phyloP scores from a whole-genome alignment of 371 early-diverging fungal genomes.

The Capillidium heterosporum region DNA sequence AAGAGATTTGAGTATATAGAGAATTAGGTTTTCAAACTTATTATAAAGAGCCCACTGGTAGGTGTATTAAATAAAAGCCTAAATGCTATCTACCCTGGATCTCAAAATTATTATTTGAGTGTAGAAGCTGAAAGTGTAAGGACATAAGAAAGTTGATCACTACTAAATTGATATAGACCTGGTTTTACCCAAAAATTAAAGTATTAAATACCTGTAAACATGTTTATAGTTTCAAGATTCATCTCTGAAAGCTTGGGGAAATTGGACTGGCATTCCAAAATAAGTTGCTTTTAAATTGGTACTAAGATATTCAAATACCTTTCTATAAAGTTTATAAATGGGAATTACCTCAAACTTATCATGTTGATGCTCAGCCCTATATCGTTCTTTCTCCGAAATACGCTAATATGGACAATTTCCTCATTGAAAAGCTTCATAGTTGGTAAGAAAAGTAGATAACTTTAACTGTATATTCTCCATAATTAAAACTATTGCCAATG shows the following conservation, averaged over 20 bases:
- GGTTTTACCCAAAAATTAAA: constrained; percentile 20
- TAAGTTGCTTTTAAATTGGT: constrained; percentile 53
- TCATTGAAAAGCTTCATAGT: constrained; percentile 71
- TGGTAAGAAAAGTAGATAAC: constrained; percentile 64
- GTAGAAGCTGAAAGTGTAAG: constrained; percentile 49
- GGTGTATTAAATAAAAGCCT: constrained; percentile 11
- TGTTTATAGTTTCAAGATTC: constrained; percentile 39
- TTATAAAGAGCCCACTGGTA: constrained; percentile 19
- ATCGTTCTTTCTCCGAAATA: constrained; percentile 52
- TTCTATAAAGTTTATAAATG: constrained; percentile 21
- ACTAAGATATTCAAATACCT: constrained; percentile 60
- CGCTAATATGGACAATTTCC: constrained; percentile 62
- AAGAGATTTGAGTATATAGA: constrained; percentile 38
- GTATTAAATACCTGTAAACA: constrained; percentile 22
- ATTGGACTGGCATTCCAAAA: constrained; percentile 26
- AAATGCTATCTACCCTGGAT: constrained; percentile 9
- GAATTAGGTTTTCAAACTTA: constrained; percentile 14
- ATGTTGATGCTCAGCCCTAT: constrained; percentile 52
- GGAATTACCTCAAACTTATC: constrained; percentile 7
- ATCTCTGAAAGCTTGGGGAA: constrained; percentile 37
- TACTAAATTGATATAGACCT: constrained; percentile 86
- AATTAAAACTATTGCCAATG: constrained; percentile 54
- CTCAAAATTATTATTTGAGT: neutral
- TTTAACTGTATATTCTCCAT: constrained; percentile 16
- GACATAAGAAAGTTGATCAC: constrained; percentile 66